Base-by-base conservation (phyloP, 495 filamentous ascomycete genomes). In the Daldinia bambusicola region DNA sequence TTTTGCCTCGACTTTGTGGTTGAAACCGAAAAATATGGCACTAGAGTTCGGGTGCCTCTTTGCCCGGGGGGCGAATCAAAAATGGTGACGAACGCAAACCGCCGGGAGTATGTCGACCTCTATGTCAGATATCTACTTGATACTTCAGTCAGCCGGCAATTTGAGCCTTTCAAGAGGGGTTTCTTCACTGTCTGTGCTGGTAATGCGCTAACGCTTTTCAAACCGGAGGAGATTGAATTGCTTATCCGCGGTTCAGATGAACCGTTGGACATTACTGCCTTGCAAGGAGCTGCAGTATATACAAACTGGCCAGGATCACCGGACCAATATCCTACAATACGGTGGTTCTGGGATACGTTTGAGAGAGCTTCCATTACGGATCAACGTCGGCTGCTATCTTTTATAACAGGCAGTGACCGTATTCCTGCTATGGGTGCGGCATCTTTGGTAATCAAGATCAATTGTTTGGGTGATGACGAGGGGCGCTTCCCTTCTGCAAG, bases 101-200 rank as follows among this genome's bases (percentile, higher is more conserved):
- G 93, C 34, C 86, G 88, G 51, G 95, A 97, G 69, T 98, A 94
- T 72, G 95, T 97, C 40, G 92, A 96, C 65, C 83, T 92, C 8
- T 97, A 97, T 74, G 88, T 97, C 4, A 87, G 88, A 41, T 90
- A 95, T 77, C 80, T 94, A 13, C 87, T 98, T 14, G 93, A 97
- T 75, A 89, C 87, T 20, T 85, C 91, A 0, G 91, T 98, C 14
- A 79, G 86, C 60, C 85, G 92, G 51, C 94, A 98, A 74, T 98
- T 94, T 63, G 95, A 97, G 79, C 95, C 94, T 10, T 98, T 98
- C 84, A 96, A 95, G 77, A 89, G 94, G 50, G 94, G 94, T 4
- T 98, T 98, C 78, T 98, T 92, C 80, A 96, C 92, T 2, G 93
- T 98, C 41, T 97, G 93, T 76, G 92, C 91, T 34, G 93, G 94